A percentile compares a stretch with the other conserved stretches of the same genome.
Conservation (phyloP, 352 stramenopile species). For the Stramenopiles sp. region DNA sequence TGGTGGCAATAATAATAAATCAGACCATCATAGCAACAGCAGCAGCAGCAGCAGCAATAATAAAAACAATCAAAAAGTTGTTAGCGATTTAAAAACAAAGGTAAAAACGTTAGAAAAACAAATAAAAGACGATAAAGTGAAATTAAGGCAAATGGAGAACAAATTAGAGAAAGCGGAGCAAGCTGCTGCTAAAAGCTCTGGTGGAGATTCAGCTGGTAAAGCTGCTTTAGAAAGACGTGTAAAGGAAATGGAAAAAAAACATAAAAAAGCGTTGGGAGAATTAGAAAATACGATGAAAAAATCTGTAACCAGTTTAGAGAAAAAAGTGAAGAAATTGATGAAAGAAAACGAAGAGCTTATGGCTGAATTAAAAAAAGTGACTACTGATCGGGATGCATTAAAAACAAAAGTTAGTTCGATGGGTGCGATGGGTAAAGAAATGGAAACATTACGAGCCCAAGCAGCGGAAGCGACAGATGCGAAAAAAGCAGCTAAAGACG, state of each 20-base stretch:
- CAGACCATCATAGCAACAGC: too few relatives aligned
- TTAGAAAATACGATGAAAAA: not conserved
- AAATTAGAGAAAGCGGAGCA: not conserved
- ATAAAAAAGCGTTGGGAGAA: not conserved
- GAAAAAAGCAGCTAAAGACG: constrained; percentile 54
- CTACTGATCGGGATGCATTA: not conserved
- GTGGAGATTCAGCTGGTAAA: not conserved
- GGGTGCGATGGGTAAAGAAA: constrained; percentile 1
- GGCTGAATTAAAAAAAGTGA: not conserved
- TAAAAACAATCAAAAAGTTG: not conserved
- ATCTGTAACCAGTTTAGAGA: not conserved
- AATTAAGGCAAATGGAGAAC: not conserved
- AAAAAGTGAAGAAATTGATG: not conserved
- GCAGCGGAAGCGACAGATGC: constrained; percentile 42
- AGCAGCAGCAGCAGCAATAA: not conserved
- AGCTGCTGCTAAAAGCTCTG: not conserved
- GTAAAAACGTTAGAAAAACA: not conserved
- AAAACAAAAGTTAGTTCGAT: not conserved
- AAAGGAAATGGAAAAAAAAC: constrained; percentile 6
- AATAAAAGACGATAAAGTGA: not conserved
- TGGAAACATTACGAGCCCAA: not conserved
- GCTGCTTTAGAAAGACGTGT: not conserved
- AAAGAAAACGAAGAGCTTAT: not conserved
- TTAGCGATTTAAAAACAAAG: not conserved
- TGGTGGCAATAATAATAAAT: not conserved